phyloP scores from a whole-genome alignment of 2,329 filamentous ascomycete genomes.

The Thielaviopsis ethacetica region DNA sequence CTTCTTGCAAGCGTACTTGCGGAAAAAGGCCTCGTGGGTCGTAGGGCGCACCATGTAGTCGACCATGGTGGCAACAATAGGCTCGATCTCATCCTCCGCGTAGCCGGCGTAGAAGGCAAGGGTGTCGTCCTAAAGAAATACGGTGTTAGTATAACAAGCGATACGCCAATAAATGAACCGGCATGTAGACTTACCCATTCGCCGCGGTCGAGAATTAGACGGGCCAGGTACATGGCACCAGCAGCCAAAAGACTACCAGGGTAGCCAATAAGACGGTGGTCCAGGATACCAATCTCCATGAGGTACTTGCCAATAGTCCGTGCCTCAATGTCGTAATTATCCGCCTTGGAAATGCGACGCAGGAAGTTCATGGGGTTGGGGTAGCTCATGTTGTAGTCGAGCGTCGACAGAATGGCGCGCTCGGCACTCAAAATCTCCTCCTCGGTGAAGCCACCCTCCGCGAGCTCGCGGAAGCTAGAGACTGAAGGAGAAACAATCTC shows the following conservation, averaged over 20 bases:
- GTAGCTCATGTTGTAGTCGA: constrained; percentile 96
- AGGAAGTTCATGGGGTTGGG: constrained; percentile 99
- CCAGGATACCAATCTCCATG: constrained; percentile 89
- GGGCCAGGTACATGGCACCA: constrained; percentile 85
- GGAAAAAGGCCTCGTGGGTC: constrained; percentile 93
- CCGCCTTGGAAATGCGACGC: constrained; percentile 93
- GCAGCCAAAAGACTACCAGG: constrained; percentile 83
- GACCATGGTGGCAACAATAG: constrained; percentile 85
- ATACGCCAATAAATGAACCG: not conserved
- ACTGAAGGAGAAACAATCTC: constrained; percentile 95
- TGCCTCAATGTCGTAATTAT: constrained; percentile 97
- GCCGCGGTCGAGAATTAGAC: constrained; percentile 77
- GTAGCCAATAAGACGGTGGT: constrained; percentile 84
- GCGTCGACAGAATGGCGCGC: constrained; percentile 74
- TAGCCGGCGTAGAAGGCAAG: constrained; percentile 87
- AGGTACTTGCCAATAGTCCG: constrained; percentile 95
- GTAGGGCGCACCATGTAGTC: constrained; percentile 88
- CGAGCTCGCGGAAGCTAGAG: constrained; percentile 90
- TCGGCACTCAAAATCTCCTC: constrained; percentile 95
- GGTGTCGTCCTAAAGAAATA: constrained; percentile 50
- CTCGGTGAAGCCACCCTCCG: constrained; percentile 90
- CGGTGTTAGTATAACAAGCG: constrained; percentile 18
- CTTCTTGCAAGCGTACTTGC: constrained; percentile 99
- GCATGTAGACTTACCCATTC: constrained; percentile 56
- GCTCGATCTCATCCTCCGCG: constrained; percentile 79